Conservation (phyloP, 768 basidiomycete genomes). For the Neoboletus brunneissimus region DNA sequence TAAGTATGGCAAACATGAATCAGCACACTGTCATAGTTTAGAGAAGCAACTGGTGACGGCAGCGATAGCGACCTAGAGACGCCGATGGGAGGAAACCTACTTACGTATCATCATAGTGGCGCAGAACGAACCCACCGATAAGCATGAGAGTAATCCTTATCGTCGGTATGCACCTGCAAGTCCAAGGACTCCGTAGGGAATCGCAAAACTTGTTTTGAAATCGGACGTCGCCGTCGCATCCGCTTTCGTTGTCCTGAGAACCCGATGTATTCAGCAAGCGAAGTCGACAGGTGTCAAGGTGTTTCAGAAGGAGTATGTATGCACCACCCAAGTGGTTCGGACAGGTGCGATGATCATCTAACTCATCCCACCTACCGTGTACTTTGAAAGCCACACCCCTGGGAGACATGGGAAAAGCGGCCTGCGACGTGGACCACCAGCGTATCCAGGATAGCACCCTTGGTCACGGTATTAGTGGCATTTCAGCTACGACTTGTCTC, state of each 20-base stretch:
- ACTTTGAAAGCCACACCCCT: not conserved
- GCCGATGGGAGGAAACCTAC: not conserved
- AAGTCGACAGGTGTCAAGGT: constrained; percentile 6
- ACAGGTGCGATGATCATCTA: not conserved
- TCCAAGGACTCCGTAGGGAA: not conserved
- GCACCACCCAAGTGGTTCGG: not conserved
- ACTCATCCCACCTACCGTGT: not conserved
- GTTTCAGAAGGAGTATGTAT: constrained; percentile 3
- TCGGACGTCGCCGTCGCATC: not conserved
- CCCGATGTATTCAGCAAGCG: not conserved
- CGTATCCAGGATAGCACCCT: not conserved
- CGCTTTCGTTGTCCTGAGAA: constrained; percentile 2
- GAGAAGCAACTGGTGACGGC: not conserved
- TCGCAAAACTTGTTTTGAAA: constrained; percentile 1
- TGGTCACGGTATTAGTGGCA: not conserved
- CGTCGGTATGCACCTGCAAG: not conserved
- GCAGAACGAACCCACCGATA: not conserved
- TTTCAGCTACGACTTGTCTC: not conserved
- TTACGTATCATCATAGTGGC: constrained; percentile 8
- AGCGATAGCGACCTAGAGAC: not conserved
- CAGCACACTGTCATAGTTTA: not conserved
- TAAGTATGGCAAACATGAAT: not conserved
- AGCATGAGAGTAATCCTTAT: constrained; percentile 15
- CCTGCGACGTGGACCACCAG: not conserved
- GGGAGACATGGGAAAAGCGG: not conserved